A percentile compares a stretch with the other conserved stretches of the same genome.
These are phyloP conservation scores for Tuber melanosporum DNA, from an alignment of 495 filamentous ascomycete species.

Conservation along the genomic window DNA sequence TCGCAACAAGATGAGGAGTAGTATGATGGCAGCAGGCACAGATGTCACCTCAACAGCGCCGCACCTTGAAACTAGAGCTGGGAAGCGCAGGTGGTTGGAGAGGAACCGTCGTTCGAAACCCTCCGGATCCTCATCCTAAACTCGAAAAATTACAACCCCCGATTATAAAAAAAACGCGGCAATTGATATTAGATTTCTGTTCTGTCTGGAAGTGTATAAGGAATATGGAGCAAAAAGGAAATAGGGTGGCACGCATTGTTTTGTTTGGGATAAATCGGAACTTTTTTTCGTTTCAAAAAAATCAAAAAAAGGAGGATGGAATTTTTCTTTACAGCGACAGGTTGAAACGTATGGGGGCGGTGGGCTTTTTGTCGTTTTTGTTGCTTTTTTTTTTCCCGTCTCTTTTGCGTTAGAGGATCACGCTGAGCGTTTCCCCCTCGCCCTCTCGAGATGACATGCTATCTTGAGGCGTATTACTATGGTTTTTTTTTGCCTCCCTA, in stretches of 20 bases:
- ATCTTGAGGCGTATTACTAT: not conserved
- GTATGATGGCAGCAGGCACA: conserved; percentile 66
- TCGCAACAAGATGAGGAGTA: conserved; percentile 80
- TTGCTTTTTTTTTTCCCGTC: conserved; percentile 6
- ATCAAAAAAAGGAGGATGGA: conserved; percentile 14
- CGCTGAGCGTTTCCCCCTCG: not conserved
- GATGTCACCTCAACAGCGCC: conserved; percentile 64
- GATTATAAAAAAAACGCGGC: conserved; percentile 35
- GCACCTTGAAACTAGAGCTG: conserved; percentile 82
- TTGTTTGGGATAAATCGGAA: conserved; percentile 35
- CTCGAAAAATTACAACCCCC: conserved; percentile 4
- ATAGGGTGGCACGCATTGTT: conserved; percentile 20
- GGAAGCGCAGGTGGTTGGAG: conserved; percentile 78
- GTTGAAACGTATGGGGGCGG: not conserved
- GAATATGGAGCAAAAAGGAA: conserved; percentile 10
- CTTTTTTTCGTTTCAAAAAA: conserved; percentile 22
- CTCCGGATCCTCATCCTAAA: conserved; percentile 31
- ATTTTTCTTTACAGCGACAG: conserved; percentile 14
- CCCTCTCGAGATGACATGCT: not conserved
- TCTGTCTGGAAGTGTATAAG: conserved; percentile 36
- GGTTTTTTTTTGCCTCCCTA: not conserved
- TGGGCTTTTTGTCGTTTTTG: conserved; percentile 4
- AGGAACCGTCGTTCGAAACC: conserved; percentile 43
- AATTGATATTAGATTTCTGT: conserved; percentile 40
- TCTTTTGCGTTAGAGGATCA: not conserved